A percentile compares a stretch with the other conserved stretches of the same genome.
These are phyloP conservation scores for Fremontodendron californicum DNA, from an alignment of 345 rosid genomes.

Conservation along the genomic window DNA sequence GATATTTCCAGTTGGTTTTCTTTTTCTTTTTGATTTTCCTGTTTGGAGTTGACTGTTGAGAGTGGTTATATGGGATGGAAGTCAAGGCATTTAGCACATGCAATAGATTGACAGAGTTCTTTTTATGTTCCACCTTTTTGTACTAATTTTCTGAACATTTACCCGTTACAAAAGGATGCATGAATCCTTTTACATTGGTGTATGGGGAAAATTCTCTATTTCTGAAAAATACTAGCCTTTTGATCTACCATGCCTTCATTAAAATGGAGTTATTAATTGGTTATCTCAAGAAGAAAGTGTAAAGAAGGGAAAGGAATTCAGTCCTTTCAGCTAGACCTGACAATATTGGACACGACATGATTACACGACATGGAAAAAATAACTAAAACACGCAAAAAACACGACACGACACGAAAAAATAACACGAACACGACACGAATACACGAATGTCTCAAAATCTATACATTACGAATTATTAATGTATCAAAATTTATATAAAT, in stretches of 20 bases:
- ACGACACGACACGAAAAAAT: too few relatives aligned
- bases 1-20: not conserved
- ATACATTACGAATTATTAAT: too few relatives aligned
- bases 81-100: not conserved
- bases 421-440: too few relatives aligned
- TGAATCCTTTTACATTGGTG: not conserved
- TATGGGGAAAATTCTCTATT: not conserved
- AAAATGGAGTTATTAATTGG: not conserved
- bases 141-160: not conserved
- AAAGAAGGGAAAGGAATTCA: not conserved
- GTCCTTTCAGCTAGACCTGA: not conserved
- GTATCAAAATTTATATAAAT: too few relatives aligned
- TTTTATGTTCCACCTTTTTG: not conserved
- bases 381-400: too few relatives aligned
- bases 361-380: too few relatives aligned
- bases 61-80: not conserved
- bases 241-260: not conserved
- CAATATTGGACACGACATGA: too few relatives aligned
- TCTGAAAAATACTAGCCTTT: not conserved
- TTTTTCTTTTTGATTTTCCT: not conserved
- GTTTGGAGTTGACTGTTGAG: constrained; percentile 1
- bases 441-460: too few relatives aligned
- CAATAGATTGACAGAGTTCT: not conserved
- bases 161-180: not conserved
- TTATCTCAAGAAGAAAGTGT: not conserved